phyloP scores from a whole-genome alignment of 495 filamentous ascomycete genomes.

The Penicillium canariense region DNA sequence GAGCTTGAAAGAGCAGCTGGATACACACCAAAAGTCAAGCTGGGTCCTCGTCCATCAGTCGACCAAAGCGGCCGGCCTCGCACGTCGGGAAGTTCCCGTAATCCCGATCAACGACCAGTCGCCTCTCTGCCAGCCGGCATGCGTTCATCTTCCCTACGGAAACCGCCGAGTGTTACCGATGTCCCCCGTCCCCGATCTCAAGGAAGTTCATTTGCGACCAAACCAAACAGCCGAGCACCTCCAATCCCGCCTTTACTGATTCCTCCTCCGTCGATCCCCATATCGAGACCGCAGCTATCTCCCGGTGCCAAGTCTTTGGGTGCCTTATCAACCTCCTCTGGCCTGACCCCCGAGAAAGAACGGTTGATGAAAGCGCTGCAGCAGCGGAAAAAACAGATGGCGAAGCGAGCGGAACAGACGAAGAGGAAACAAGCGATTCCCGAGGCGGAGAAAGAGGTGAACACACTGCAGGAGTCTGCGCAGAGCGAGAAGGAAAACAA shows the following conservation, averaged over 20 bases:
- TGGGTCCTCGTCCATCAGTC: slow-evolving; percentile 76
- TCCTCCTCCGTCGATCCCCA: slow-evolving; percentile 48
- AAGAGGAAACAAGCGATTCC: slow-evolving; percentile 30
- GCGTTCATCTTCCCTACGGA: slow-evolving; percentile 47
- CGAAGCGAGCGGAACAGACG: slow-evolving; percentile 37
- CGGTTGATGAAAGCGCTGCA: slow-evolving; percentile 92
- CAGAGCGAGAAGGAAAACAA: slow-evolving; percentile 27
- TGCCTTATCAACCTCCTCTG: slow-evolving; percentile 49
- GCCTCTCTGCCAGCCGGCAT: slow-evolving; percentile 60
- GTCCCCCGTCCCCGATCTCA: slow-evolving; percentile 43
- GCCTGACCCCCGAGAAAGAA: slow-evolving; percentile 84
- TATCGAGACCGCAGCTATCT: slow-evolving; percentile 48
- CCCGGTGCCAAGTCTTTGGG: slow-evolving; percentile 52
- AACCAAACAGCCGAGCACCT: slow-evolving; percentile 38
- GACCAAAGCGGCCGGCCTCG: slow-evolving; percentile 65
- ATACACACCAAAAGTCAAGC: slow-evolving; percentile 71
- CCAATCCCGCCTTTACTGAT: slow-evolving; percentile 44
- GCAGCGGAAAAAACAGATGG: slow-evolving; percentile 75
- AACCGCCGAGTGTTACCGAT: slow-evolving; percentile 26
- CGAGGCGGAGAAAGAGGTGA: slow-evolving; percentile 17
- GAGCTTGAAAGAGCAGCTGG: slow-evolving; percentile 60
- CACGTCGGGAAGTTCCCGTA: slow-evolving; percentile 50
- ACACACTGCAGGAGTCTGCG: background rate
- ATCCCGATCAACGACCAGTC: slow-evolving; percentile 62
- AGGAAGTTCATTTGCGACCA: slow-evolving; percentile 37